These are phyloP conservation scores for Scheffersomyces amazonensis DNA, from an alignment of 805 yeast genomes.

Conservation along the genomic window DNA sequence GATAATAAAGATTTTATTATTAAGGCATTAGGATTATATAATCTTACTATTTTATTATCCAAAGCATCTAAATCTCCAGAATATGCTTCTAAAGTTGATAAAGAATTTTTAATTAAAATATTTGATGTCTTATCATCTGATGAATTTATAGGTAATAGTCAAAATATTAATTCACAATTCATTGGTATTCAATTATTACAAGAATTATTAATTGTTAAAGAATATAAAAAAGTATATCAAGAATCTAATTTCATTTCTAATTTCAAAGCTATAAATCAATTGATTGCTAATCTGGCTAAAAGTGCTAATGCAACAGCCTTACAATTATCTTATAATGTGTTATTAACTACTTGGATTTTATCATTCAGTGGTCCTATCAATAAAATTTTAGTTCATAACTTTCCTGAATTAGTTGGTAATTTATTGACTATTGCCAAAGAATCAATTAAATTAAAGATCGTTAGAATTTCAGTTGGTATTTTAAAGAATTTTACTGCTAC, in stretches of 20 bases:
- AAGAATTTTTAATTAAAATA: conserved; percentile 35
- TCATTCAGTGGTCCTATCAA: conserved; percentile 65
- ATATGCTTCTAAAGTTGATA: conserved; percentile 23
- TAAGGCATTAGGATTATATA: conserved; percentile 52
- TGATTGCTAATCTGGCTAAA: conserved; percentile 27
- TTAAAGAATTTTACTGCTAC: conserved; percentile 56
- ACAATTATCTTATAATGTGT: conserved; percentile 79
- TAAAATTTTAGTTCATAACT: conserved; percentile 46
- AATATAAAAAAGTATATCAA: conserved; percentile 50
- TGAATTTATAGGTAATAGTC: conserved; percentile 24
- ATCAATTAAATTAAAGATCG: conserved; percentile 89
- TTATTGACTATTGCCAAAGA: conserved; percentile 62
- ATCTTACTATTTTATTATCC: conserved; percentile 48
- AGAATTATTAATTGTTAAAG: conserved; percentile 54
- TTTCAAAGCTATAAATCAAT: conserved; percentile 29
- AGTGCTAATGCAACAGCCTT: conserved; percentile 47
- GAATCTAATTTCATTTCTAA: conserved; percentile 30
- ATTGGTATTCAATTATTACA: conserved; percentile 62
- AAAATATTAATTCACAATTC: conserved; percentile 51
- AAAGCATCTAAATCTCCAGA: conserved; percentile 14
- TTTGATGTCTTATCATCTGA: conserved; percentile 34
- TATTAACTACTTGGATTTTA: conserved; percentile 80
- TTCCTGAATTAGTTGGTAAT: conserved; percentile 51
- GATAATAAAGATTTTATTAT: conserved; percentile 55
- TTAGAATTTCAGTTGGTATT: conserved; percentile 77